phyloP scores from a whole-genome alignment of 2,329 filamentous ascomycete species.

The Xylariaceae sp. region DNA sequence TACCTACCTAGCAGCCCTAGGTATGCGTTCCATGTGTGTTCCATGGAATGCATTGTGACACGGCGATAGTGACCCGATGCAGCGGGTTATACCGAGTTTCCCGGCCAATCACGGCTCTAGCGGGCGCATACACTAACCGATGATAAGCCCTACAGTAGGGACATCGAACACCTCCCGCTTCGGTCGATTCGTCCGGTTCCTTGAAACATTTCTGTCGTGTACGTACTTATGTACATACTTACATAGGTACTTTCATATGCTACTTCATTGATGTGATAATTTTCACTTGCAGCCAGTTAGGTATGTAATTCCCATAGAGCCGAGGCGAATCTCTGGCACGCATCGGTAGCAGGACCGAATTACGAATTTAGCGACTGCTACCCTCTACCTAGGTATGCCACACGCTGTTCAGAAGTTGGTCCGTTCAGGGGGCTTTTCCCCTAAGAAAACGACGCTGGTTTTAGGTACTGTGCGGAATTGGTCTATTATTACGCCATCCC shows the following conservation, averaged over 20 bases:
- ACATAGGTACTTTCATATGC: too few relatives aligned
- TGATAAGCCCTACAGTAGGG: background rate
- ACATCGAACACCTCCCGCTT: too few relatives aligned
- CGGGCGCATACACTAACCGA: background rate
- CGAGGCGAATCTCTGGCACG: too few relatives aligned
- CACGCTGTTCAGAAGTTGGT: background rate
- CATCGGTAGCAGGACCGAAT: background rate
- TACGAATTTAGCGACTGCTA: background rate
- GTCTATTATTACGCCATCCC: background rate
- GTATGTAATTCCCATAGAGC: too few relatives aligned
- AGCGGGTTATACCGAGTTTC: conserved; percentile 5
- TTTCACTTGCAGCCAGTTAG: too few relatives aligned
- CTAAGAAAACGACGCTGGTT: background rate
- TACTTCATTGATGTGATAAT: too few relatives aligned
- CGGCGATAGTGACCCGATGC: conserved; percentile 9
- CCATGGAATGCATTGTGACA: conserved; percentile 15
- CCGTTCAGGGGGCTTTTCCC: background rate
- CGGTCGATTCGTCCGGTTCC: background rate
- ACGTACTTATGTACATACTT: too few relatives aligned
- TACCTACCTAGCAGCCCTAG: too few relatives aligned
- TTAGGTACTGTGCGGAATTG: background rate
- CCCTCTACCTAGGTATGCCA: too few relatives aligned
- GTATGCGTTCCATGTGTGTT: background rate
- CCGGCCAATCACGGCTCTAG: conserved; percentile 9
- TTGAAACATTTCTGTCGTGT: too few relatives aligned